Conservation (phyloP, 768 basidiomycete species). For the Termitomyces sp. region DNA sequence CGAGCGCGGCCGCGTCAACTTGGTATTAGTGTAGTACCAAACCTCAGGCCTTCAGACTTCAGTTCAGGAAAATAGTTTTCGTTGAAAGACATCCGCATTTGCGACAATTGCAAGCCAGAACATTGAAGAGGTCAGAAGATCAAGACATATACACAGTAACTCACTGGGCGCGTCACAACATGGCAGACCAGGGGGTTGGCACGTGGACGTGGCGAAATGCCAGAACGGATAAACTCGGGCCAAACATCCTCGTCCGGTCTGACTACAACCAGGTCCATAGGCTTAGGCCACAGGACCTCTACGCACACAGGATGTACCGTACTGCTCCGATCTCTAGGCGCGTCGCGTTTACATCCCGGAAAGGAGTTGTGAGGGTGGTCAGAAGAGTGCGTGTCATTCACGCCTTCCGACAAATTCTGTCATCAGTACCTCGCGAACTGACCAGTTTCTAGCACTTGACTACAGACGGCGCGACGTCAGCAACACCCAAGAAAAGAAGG, state of each 20-base stretch:
- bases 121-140: too few species aligned
- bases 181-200: not conserved
- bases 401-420: slow-evolving; percentile 2
- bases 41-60: not conserved
- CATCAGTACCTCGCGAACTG: not conserved
- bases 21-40: too few species aligned
- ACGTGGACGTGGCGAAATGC: slow-evolving; percentile 8
- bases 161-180: too few species aligned
- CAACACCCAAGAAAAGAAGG: slow-evolving; percentile 48
- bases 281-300: slow-evolving; percentile 16
- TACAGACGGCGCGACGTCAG: slow-evolving; percentile 43
- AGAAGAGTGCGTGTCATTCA: slow-evolving; percentile 50
- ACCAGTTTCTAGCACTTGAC: slow-evolving; percentile 50
- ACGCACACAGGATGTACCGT: slow-evolving; percentile 46
- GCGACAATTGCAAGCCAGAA: not conserved
- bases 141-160: too few species aligned
- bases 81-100: not conserved
- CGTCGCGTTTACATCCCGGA: slow-evolving; percentile 39
- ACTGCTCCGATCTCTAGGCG: slow-evolving; percentile 54
- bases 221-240: slow-evolving; percentile 36
- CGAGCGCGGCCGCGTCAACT: not conserved
- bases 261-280: slow-evolving; percentile 7
- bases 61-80: not conserved
- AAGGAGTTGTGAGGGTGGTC: slow-evolving; percentile 46
- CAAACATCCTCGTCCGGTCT: slow-evolving; percentile 17